phyloP scores from a whole-genome alignment of 805 yeast genomes.

The Kazachstania taianensis region DNA sequence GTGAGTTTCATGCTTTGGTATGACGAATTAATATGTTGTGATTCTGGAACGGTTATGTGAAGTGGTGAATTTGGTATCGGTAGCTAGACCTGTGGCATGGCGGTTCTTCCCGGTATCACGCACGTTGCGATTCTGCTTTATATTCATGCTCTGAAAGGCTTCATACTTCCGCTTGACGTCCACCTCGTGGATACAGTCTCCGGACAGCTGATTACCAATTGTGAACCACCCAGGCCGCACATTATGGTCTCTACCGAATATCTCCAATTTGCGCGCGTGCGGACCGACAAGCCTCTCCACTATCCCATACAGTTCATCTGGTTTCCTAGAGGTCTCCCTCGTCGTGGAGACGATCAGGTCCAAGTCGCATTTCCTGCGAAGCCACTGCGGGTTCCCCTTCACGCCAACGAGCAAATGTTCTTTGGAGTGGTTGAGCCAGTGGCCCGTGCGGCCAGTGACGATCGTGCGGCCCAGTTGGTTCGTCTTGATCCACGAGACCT shows the following conservation, averaged over 20 bases:
- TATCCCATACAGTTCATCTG: slow-evolving; percentile 81
- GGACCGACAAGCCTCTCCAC: slow-evolving; percentile 77
- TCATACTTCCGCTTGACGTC: slow-evolving; percentile 41
- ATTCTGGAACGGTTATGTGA: too few relatives aligned
- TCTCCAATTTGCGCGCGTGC: slow-evolving; percentile 69
- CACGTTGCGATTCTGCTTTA: background rate
- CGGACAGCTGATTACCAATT: slow-evolving; percentile 68
- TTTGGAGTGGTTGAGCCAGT: slow-evolving; percentile 92
- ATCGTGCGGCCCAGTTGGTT: slow-evolving; percentile 82
- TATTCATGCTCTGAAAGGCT: slow-evolving; percentile 3
- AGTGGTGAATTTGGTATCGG: too few relatives aligned
- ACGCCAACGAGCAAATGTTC: slow-evolving; percentile 82
- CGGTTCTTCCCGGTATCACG: too few relatives aligned
- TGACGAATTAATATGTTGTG: too few relatives aligned
- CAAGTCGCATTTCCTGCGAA: slow-evolving; percentile 53
- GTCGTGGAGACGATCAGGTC: slow-evolving; percentile 76
- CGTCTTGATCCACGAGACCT: slow-evolving; percentile 82
- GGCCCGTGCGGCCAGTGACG: slow-evolving; percentile 94
- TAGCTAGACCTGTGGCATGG: too few relatives aligned
- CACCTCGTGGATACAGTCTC: slow-evolving; percentile 45
- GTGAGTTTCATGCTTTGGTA: too few relatives aligned
- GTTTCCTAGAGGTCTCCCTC: slow-evolving; percentile 82
- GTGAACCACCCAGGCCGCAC: slow-evolving; percentile 87
- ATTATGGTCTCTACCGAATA: slow-evolving; percentile 83
- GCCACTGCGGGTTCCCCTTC: slow-evolving; percentile 73